Evolutionary conservation across 78 protist species (phyloP), one percentile per base, ranked within the genome.

Genomic region (Dictyostelium firmibasis): DNA sequence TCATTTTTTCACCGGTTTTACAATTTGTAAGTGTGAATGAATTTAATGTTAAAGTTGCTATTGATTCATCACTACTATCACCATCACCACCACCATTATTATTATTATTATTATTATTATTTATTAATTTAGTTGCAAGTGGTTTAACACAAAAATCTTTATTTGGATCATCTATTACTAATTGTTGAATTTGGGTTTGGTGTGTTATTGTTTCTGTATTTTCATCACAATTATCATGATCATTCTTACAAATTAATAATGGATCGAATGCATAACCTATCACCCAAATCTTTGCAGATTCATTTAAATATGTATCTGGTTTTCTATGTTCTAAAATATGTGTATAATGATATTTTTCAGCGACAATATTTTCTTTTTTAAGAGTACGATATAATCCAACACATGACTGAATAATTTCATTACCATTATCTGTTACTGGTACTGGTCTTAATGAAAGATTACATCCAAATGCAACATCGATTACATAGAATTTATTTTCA

Each of bases 401-500:
- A 33, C 35, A 31, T 16, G 44, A 72, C 33, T 16, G 27, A 33
- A 33, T 72, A 29, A 29, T 41, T 6, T 31, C 18, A 31, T 13
- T 38, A 27, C 27, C 62, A 33, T n/a, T 8, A 13, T 43, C 33
- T 43, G 47, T 29, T 18, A 85, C 31, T 29, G 72, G 83, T 31
- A 85, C 76, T 20, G 91, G 91, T 20, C 11, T 29, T 50, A 85
- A 47, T 47, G 91, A 81, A 11, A 85, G 13, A 50, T 67, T 67
- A 44, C 76, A 29, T 31, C 91, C 91, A 72, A 85, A 85, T 23
- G 81, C 91, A 72, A 74, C 83, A 74, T 85, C 91, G 20, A 85
- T 25, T 18, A 85, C 18, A 72, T 74, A 85, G 11, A 67, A 57
- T 35, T 35, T 20, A 20, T 11, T 14, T 18, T 69, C 33, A n/a